Evolutionary conservation across 1,284 basidiomycete species (phyloP), one percentile per base, ranked within the genome.

Genomic region (Leccinum fallax): DNA sequence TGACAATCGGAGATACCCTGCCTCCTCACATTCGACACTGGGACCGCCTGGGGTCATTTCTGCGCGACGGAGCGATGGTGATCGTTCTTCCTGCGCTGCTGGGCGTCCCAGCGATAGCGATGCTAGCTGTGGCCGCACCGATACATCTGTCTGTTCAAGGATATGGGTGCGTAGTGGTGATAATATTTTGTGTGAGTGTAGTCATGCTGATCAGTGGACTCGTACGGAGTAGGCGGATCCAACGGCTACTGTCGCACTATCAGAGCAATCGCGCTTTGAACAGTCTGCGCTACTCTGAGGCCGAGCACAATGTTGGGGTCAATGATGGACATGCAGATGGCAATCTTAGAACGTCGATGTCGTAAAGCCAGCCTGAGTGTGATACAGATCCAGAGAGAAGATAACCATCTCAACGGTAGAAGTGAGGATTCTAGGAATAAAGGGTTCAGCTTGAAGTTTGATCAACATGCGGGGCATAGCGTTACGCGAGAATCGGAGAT

Each of bases 11-110:
- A 3, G 69, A 68, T 7, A 6, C 58, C 2, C 28, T 70, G 4
- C 51, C 62, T 6, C 70, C 70, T 1, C 70, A 69, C 28, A 62
- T 72, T 43, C 13, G n/a, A 4, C 68, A 71, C 15, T 66, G 68
- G 68, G 15, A 62, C 24, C 61, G 61, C 13, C 64, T 71, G 13
- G 19, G 38, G 8, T 48, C 40, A 3, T 3, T 59, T 13, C 21
- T 71, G 15, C 30, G 61, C 13, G 13, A 60, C 15, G 38, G 36
- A 13, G 5, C 53, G 2, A 60, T 68, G 4, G 32, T 66, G 2
- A 60, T 54, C 5, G 21, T 63, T 52, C 57, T 74, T 6, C 59
- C 68, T 3, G 59, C 36, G 1, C 1, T 67, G 6, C 57, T 74
- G 1, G 71, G 67, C 4, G 49, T 70, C 19, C 63, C 72, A 0